phyloP scores from a whole-genome alignment of 2,329 filamentous ascomycete species.

The Cercospora nicotianae region DNA sequence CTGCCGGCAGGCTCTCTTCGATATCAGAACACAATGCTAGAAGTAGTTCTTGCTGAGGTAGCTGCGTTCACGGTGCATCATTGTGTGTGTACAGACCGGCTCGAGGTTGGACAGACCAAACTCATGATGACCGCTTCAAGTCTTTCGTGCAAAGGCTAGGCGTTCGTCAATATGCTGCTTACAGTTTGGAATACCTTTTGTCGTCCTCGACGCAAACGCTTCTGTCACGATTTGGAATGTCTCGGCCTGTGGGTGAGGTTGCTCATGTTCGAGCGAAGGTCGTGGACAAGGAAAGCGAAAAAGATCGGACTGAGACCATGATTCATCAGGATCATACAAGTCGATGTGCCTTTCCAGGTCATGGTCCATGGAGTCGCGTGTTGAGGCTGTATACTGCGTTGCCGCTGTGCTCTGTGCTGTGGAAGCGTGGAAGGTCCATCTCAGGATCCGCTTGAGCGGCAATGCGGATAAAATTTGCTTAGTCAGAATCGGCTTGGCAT shows the following conservation, averaged over 20 bases:
- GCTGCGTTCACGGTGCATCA: background rate
- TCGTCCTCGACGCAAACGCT: background rate
- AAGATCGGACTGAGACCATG: background rate
- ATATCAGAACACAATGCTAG: background rate
- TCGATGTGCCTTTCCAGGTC: background rate
- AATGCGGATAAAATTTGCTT: background rate
- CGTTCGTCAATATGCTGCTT: background rate
- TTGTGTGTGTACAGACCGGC: background rate
- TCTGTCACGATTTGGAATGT: background rate
- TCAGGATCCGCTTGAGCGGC: background rate
- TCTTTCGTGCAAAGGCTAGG: background rate
- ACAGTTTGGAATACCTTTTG: background rate
- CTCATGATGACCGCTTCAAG: background rate
- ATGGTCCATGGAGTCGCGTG: background rate
- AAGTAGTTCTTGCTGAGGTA: background rate
- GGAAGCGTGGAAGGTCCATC: background rate
- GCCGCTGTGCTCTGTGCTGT: background rate
- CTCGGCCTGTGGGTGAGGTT: background rate
- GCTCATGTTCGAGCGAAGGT: background rate
- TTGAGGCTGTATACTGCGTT: background rate
- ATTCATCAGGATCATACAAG: background rate
- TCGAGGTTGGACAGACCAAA: background rate
- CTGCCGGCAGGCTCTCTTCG: background rate
- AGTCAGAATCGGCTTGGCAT: background rate
- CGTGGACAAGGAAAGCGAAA: background rate